These are phyloP conservation scores for Thalassiosira hispida DNA, from an alignment of 352 stramenopile genomes.

Conservation along the genomic window DNA sequence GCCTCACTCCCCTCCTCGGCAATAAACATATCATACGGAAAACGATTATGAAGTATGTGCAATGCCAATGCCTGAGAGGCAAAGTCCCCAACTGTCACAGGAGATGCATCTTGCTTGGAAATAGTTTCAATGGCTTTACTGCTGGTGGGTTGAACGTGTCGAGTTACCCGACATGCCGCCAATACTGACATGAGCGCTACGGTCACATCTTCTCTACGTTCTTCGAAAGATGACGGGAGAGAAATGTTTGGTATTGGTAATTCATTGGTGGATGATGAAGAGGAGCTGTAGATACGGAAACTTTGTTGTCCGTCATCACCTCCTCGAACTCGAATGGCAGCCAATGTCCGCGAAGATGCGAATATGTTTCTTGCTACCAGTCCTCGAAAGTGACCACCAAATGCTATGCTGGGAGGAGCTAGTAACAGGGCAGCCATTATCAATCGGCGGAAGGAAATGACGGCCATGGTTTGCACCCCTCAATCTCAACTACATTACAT, in stretches of 20 bases:
- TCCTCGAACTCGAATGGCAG: neutral
- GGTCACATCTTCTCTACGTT: slow-evolving; percentile 27
- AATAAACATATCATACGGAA: slow-evolving; percentile 66
- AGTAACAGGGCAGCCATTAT: neutral
- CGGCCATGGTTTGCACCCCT: no score
- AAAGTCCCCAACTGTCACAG: slow-evolving; percentile 79
- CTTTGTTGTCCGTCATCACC: neutral
- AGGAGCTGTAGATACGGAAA: neutral
- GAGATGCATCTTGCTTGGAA: slow-evolving; percentile 70
- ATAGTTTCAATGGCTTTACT: slow-evolving; percentile 16
- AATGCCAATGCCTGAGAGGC: slow-evolving; percentile 72
- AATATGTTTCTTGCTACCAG: neutral
- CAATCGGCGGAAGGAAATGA: neutral
- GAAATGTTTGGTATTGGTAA: slow-evolving; percentile 1
- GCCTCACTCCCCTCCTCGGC: slow-evolving; percentile 71
- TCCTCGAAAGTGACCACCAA: neutral
- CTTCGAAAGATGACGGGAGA: slow-evolving; percentile 25
- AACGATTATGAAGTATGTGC: slow-evolving; percentile 50
- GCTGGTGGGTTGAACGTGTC: slow-evolving; percentile 29
- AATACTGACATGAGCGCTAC: slow-evolving; percentile 36
- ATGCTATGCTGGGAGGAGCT: slow-evolving; percentile 2
- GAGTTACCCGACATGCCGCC: slow-evolving; percentile 29
- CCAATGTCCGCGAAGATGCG: neutral
- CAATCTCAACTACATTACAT: no score
- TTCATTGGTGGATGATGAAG: neutral